Evolutionary conservation across 2,329 filamentous ascomycete species (phyloP), one percentile per base, ranked within the genome.

Genomic region (Exophiala aquamarina): DNA sequence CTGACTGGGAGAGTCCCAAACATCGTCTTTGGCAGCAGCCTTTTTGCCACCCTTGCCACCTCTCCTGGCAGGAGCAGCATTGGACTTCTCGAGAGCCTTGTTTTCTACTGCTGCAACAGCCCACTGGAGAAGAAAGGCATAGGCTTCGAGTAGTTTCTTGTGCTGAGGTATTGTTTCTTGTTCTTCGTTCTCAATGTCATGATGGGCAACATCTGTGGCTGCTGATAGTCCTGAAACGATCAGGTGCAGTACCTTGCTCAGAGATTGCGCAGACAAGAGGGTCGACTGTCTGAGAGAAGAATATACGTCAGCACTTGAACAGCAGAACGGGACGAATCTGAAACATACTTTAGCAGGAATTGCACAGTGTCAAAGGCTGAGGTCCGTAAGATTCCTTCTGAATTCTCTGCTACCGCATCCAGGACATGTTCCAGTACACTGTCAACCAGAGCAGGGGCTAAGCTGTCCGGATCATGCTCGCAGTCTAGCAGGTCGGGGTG

Each of bases 101-200:
- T 87, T 86, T 69, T 98, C 93, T 39, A 96, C 89, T n/a, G 87
- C 89, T 5, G 90, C 86, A 55, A 97, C 86, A 5, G 89, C 88
- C 94, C 93, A 98, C 68, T 96, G 91, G 39, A 98, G 72, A 9
- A 98, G 75, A 63, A 95, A 98, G 26, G 86, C 92, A 65, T 94
- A 97, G 63, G 95, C 87, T 66, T 98, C 93, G 56, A 98, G 79
- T 2, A 96, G 77, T 57, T 87, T 83, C 69, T 95, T 96, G 73
- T 98, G 92, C 61, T 94, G 85, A 31, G 84, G 78, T 37, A 95
- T 75, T 7, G 86, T 78, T 62, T 94, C 90, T 67, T 95, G 90
- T 64, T 97, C 92, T 68, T 97, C 92, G 34, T 82, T 84, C 63
- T 96, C 91, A 65, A 95, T 80, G 63, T 96, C 91, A 66, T 87